Base-by-base conservation (phyloP, 192 early-diverging fungal genomes). In the Dissophora ornata region DNA sequence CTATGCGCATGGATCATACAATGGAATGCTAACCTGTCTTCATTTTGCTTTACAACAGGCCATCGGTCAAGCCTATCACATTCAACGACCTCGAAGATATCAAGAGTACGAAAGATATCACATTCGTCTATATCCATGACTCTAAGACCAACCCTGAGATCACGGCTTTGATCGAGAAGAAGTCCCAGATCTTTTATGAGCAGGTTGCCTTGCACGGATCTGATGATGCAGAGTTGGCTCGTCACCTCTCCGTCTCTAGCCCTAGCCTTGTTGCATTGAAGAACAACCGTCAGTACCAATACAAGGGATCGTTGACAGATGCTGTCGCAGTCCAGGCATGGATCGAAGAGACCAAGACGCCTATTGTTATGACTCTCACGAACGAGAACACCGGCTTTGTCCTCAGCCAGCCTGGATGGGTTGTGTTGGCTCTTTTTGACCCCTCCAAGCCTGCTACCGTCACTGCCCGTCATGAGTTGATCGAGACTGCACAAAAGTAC, bases 351-450 rank as follows among this genome's bases (percentile, higher is more conserved):
- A 84, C 90, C 63, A 85, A 88, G 36, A 84, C 85, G 64, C 89
- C 92, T 19, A 57, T 94, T 32, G 84, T 93, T 13, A 78, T 86
- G 12, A 82, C 86, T 32, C 67, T 95, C 18, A 82, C 79, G 10
- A 71, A 84, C 44, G 73, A 84, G 30, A 94, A 93, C 61, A 82
- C 89, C 10, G 89, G 93, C 32, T 81, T 84, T 4, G 82, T 94
- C 74, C 84, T 96, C 56, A 83, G 87, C 29, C 79, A 88, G 50
- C 71, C 83, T 29, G 83, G 86, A 53, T 80, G 88, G 55, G 70
- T 94, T 2, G 89, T 89, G 0, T 73, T 96, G 40, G 86, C 80
- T 13, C 54, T 94, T 5, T 67, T 94, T 12, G 84, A 90, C 54
- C 79, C 83, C 12, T 78, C 65, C 29, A 66, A 71, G 24, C 49